phyloP scores from a whole-genome alignment of 2,329 filamentous ascomycete genomes.

The Beauveria pseudobassiana region DNA sequence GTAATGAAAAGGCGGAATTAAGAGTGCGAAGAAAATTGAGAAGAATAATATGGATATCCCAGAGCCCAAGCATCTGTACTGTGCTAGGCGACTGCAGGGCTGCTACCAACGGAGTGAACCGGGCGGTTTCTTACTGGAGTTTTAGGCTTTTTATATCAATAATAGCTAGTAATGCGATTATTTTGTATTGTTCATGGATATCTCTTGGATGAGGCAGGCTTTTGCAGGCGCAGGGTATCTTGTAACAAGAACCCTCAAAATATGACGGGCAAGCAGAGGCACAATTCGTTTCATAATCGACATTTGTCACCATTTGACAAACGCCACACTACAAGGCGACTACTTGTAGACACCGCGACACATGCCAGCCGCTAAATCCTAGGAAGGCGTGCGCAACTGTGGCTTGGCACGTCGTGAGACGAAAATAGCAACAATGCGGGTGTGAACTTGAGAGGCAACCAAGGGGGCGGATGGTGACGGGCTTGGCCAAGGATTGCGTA shows the following conservation, averaged over 20 bases:
- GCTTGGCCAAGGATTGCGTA: background rate
- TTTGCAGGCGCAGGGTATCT: too few species aligned
- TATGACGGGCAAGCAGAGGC: background rate
- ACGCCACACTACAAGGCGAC: background rate
- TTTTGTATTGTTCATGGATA: background rate
- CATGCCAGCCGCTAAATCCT: background rate
- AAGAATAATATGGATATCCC: background rate
- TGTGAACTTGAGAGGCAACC: background rate
- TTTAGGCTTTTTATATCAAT: conserved; percentile 6
- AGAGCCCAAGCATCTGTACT: background rate
- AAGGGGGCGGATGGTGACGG: background rate
- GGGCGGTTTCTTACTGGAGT: conserved; percentile 3
- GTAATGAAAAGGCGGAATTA: background rate
- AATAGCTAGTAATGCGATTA: conserved; percentile 3
- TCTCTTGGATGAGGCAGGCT: background rate
- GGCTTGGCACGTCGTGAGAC: background rate
- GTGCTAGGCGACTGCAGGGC: background rate
- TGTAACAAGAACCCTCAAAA: background rate
- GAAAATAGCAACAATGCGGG: conserved; percentile 2
- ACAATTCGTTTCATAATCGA: background rate
- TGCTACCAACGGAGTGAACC: background rate
- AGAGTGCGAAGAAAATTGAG: background rate
- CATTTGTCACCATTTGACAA: background rate
- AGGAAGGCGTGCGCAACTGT: background rate
- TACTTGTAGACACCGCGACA: background rate